Base-by-base conservation (phyloP, 495 filamentous ascomycete genomes). In the Copromyces sp. region DNA sequence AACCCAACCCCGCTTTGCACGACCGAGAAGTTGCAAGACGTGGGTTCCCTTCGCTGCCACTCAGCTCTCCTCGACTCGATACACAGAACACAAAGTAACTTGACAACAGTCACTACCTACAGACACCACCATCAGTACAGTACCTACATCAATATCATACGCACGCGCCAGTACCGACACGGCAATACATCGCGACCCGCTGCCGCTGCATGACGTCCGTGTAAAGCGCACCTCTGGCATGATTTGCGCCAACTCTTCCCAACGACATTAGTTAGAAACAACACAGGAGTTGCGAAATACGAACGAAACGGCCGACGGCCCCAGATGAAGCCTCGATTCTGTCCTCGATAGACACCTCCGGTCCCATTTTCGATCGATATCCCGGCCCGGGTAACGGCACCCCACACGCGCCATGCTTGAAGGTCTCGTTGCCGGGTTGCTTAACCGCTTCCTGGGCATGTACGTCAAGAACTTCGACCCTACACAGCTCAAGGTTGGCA, bases 401-500 rank as follows among this genome's bases (percentile, higher is more conserved):
- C 76, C 72, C 73, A 77, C 69, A 74, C 71, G 74, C 81, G 81
- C 74, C 72, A 90, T 90, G 88, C 80, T 90, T 79, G 88, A 90
- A 85, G 88, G 88, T 75, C 82, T 90, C 71, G 88, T 90, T 74
- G 93, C 95, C 75, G 96, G 94, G 81, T 86, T 99, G 84, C 90
- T 99, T 78, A 99, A 99, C 84, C 93, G 96, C 83, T 97, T 98
- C 83, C 83, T 99, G 89, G 96, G 96, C 84, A 97, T 98, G 90
- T 98, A 98, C 84, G 94, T 99, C 80, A 94, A 95, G 86, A 99
- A 99, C 81, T 98, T 99, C 79, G 95, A 99, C 81, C 91, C 94
- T 24, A 92, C 90, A 75, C 95, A 99, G 84, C 87, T 99, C 68
- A 98, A 98, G 78, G 93, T 98, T 72, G 95, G 95, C 71, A 98